phyloP scores from a whole-genome alignment of 306 rosid genomes.

The Leucaena leucocephala region DNA sequence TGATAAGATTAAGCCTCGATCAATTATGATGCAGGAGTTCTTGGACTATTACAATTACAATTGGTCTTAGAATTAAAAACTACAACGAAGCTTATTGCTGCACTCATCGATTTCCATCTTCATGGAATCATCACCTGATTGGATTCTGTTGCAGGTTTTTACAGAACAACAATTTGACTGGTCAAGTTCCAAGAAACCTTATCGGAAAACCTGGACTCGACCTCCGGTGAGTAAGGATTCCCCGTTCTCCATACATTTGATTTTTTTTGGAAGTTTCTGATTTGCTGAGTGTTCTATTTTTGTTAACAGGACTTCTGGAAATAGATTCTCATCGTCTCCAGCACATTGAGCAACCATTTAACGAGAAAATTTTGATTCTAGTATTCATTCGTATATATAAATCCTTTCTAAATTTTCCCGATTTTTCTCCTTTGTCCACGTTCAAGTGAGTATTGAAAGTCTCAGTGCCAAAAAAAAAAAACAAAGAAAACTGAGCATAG shows the following conservation, averaged over 20 bases:
- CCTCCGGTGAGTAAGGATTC: slow-evolving; percentile 54
- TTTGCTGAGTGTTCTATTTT: slow-evolving; percentile 35
- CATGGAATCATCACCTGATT: slow-evolving; percentile 32
- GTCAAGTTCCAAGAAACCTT: slow-evolving; percentile 77
- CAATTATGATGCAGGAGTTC: background rate
- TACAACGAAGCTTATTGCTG: background rate
- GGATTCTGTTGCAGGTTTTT: slow-evolving; percentile 59
- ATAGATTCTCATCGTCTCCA: slow-evolving; percentile 56
- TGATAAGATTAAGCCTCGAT: background rate
- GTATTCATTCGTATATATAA: background rate
- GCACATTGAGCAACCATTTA: slow-evolving; percentile 51
- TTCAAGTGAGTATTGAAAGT: slow-evolving; percentile 33
- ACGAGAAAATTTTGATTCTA: slow-evolving; percentile 32
- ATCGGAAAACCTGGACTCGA: slow-evolving; percentile 56
- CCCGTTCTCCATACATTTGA: slow-evolving; percentile 14
- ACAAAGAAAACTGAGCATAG: background rate
- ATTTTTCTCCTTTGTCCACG: slow-evolving; percentile 36
- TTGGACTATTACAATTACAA: background rate
- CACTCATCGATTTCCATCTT: background rate
- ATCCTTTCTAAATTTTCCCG: slow-evolving; percentile 33
- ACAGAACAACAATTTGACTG: slow-evolving; percentile 85
- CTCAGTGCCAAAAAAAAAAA: background rate
- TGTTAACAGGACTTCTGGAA: slow-evolving; percentile 69
- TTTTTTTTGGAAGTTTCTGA: background rate
- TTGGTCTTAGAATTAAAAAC: background rate